These are phyloP conservation scores for Magnolia kwangsiensis DNA, from an alignment of 164 flowering plant genomes.

Conservation along the genomic window DNA sequence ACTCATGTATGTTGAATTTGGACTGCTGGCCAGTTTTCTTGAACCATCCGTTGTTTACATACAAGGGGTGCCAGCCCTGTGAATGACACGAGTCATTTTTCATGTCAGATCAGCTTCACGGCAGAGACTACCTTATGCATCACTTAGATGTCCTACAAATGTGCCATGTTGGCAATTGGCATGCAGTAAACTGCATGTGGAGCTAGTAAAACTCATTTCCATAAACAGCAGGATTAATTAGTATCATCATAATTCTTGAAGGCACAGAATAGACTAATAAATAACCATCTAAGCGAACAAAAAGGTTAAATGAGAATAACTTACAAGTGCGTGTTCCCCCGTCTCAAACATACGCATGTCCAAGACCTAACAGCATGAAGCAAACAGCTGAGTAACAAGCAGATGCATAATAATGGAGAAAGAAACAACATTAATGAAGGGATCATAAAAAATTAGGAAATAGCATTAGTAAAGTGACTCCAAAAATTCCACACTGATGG, in stretches of 20 bases:
- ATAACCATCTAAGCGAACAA: not conserved
- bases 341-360: constrained; percentile 82
- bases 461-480: too few relatives aligned
- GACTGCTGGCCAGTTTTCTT: not conserved
- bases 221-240: not conserved
- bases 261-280: not conserved
- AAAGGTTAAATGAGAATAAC: constrained; percentile 19
- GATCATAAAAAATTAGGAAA: not conserved
- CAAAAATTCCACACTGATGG: not conserved
- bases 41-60: too few relatives aligned
- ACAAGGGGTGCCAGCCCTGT: too few relatives aligned
- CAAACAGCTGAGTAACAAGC: not conserved
- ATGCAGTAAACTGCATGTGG: not conserved
- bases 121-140: not conserved
- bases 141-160: not conserved
- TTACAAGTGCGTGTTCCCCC: constrained; percentile 89
- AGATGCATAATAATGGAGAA: not conserved
- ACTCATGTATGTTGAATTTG: not conserved
- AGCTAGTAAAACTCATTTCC: not conserved
- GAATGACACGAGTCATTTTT: not conserved
- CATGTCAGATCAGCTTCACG: not conserved
- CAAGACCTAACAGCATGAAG: constrained; percentile 54
- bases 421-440: not conserved
- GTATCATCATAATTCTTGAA: not conserved
- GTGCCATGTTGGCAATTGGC: not conserved